Evolutionary conservation across 2,329 filamentous ascomycete genomes (phyloP).

Genomic region (Plectosphaerella sp.): DNA sequence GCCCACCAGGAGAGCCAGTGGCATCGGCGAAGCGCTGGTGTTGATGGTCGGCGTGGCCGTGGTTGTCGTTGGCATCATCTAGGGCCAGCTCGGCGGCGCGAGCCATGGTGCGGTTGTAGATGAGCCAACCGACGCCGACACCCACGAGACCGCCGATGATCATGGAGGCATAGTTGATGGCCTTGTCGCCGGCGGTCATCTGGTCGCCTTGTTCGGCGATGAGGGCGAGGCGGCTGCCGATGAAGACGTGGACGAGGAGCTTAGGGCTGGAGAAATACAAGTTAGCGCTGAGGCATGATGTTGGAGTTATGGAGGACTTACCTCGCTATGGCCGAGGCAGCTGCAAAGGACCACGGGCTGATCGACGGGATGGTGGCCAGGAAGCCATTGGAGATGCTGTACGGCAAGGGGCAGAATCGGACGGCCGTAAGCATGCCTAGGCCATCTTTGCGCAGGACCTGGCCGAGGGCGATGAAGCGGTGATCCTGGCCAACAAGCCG

Average conservation of each 20-base stretch:
- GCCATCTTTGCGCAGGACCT: slow-evolving; percentile 87
- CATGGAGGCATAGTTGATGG: slow-evolving; percentile 82
- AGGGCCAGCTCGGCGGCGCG: slow-evolving; percentile 54
- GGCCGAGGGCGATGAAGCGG: slow-evolving; percentile 80
- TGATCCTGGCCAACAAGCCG: slow-evolving; percentile 76
- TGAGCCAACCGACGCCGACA: slow-evolving; percentile 72
- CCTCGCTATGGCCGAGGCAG: slow-evolving; percentile 77
- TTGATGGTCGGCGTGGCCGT: slow-evolving; percentile 22
- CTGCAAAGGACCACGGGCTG: slow-evolving; percentile 66
- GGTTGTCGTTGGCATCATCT: slow-evolving; percentile 29
- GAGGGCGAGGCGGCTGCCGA: slow-evolving; percentile 76
- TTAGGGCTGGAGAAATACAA: slow-evolving; percentile 61
- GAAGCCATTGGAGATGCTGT: slow-evolving; percentile 89
- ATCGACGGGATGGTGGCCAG: slow-evolving; percentile 92
- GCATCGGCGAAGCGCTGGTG: background rate
- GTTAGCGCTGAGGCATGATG: background rate
- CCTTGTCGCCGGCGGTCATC: slow-evolving; percentile 75
- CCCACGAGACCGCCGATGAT: slow-evolving; percentile 67
- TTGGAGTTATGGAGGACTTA: slow-evolving; percentile 15
- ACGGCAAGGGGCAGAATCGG: slow-evolving; percentile 86
- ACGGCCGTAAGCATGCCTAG: slow-evolving; percentile 88
- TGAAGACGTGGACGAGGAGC: slow-evolving; percentile 86
- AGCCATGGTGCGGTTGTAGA: slow-evolving; percentile 70
- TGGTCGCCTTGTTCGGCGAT: slow-evolving; percentile 79
- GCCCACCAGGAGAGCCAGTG: slow-evolving; percentile 4